Percentiles rank a stretch among this genome's conserved stretches.
These are phyloP conservation scores for Phyllachora maydis DNA, from an alignment of 2,329 filamentous ascomycete species.

Conservation along the genomic window DNA sequence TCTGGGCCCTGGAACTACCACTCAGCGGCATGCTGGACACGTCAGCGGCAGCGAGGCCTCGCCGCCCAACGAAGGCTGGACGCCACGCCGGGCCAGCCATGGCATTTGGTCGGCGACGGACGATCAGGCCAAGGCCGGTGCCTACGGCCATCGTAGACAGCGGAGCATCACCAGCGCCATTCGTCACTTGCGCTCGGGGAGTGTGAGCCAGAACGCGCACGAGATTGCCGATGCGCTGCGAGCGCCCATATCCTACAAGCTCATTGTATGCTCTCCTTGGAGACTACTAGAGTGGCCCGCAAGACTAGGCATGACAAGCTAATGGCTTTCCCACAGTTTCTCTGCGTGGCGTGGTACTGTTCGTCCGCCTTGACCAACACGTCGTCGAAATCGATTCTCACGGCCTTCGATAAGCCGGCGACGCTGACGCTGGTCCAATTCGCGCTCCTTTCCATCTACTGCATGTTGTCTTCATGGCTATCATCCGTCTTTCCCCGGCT, in stretches of 20 bases:
- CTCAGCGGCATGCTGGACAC: too few relatives aligned
- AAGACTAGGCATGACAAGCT: too few relatives aligned
- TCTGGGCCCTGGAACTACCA: too few relatives aligned
- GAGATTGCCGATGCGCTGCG: conserved; percentile 82
- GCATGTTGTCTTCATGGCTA: conserved; percentile 58
- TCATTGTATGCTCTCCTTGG: conserved; percentile 45
- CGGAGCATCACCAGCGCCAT: conserved; percentile 86
- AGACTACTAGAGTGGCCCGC: background rate
- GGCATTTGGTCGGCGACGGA: conserved; percentile 10
- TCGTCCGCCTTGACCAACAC: conserved; percentile 94
- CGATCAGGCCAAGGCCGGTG: conserved; percentile 13
- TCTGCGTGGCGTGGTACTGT: conserved; percentile 85
- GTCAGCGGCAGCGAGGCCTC: too few relatives aligned
- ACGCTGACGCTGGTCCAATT: conserved; percentile 90
- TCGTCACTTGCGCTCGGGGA: conserved; percentile 60
- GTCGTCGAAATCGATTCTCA: conserved; percentile 92
- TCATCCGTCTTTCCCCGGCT: conserved; percentile 53
- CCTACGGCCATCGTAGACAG: conserved; percentile 48
- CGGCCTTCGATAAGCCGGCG: conserved; percentile 72
- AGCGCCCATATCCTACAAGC: conserved; percentile 70
- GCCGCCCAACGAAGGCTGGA: conserved; percentile 38
- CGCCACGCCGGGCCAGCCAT: conserved; percentile 29
- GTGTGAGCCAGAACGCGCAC: conserved; percentile 80
- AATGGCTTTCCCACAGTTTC: conserved; percentile 29
- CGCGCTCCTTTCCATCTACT: conserved; percentile 76